Percentiles rank a stretch among this genome's conserved stretches.
Conservation (phyloP, 352 stramenopile genomes). For the Globisporangium orthogonon region DNA sequence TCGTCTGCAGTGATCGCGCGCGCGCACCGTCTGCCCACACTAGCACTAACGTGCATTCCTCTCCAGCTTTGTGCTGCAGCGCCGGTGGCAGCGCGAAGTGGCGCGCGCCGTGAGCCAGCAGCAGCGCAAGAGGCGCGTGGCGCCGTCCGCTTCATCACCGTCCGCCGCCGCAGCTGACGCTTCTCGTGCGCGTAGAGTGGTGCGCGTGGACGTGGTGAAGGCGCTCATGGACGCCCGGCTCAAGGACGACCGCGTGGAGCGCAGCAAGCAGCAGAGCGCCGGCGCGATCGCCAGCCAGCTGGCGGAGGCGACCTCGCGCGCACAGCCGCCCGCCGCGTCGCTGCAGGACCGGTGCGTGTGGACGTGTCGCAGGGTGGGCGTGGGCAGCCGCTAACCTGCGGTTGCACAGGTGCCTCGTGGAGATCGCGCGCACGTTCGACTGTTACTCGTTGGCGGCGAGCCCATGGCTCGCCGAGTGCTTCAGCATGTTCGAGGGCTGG, state of each 20-base stretch:
- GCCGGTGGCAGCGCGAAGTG: constrained; percentile 55
- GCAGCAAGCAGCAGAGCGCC: constrained; percentile 49
- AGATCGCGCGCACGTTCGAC: constrained; percentile 73
- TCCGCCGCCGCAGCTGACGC: not conserved
- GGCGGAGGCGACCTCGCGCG: constrained; percentile 25
- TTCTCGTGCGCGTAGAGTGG: constrained; percentile 38
- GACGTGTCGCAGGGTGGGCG: not conserved
- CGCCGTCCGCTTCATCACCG: not conserved
- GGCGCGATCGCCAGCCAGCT: constrained; percentile 58
- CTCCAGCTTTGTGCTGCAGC: constrained; percentile 56
- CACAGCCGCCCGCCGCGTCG: constrained; percentile 26
- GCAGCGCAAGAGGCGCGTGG: constrained; percentile 31
- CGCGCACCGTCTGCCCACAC: no score
- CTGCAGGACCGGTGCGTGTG: constrained; percentile 48
- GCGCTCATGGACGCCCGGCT: constrained; percentile 64
- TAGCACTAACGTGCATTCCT: not conserved
- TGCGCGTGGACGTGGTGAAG: constrained; percentile 60
- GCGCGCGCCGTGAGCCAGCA: constrained; percentile 24
- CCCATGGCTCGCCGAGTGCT: constrained; percentile 55
- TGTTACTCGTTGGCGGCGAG: constrained; percentile 48
- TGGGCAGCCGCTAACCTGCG: not conserved
- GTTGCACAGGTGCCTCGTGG: constrained; percentile 45
- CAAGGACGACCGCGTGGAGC: constrained; percentile 73
- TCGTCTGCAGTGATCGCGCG: not conserved
- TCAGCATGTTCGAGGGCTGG: constrained; percentile 63